Base-by-base conservation (phyloP, 1,139 yeast species). In the Yamadazyma membranifaciens region DNA sequence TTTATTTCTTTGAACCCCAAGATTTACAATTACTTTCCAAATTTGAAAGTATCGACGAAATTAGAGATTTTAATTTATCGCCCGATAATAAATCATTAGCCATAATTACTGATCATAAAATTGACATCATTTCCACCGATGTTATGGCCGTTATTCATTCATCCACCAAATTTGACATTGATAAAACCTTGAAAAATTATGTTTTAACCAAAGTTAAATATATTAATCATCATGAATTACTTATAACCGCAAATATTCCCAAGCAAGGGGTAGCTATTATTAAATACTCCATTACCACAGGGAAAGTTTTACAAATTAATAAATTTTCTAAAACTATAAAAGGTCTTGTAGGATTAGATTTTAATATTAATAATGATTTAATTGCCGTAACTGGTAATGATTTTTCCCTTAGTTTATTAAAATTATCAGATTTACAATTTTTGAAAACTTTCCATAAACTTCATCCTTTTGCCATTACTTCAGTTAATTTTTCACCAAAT, bases 401-500 rank as follows among this genome's bases (percentile, higher is more conserved):
- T 50, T 75, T 80, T 46, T 80, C 95, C 1, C 69, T 89, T 16
- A 66, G 79, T 1, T 55, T 86, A 10, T 62, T 82, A 6, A 75
- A 75, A 34, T 63, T 76, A 20, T 67, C 72, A 13, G 78, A 72
- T 47, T 74, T 87, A 42, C 69, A 72, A 37, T 63, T 72, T 9
- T 54, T 81, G 33, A 75, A 74, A 44, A 63, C 73, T 6, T 67
- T 81, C 45, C 72, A 73, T 38, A 76, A 83, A 45, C 81, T 83
- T 37, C 98, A 91, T 59, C 69, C 75, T 7, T 86, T 87, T 60
- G 92, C 96, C 9, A 82, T 91, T 39, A 91, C 97, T 0, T 74
- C 79, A 38, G 78, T 87, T 9, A 69, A 80, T 0, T 80, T 89
- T 45, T 82, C 87, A 12, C 83, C 87, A 9, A 75, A 80, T 51